These are phyloP conservation scores for Spergularia azorica DNA, from an alignment of 179 eudicot genomes.

Conservation along the genomic window DNA sequence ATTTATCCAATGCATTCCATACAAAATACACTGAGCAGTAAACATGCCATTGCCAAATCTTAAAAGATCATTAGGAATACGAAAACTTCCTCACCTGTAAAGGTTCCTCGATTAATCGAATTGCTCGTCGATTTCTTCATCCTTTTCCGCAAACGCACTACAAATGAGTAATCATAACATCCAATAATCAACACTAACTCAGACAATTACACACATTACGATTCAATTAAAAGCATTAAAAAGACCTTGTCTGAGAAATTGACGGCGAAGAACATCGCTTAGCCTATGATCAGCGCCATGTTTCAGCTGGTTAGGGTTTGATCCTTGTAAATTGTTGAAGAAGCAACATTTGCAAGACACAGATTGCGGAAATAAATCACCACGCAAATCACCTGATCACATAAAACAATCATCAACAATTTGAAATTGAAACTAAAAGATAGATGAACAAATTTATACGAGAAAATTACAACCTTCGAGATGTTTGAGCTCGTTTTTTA, in stretches of 20 bases:
- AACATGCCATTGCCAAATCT: neutral
- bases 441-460: neutral
- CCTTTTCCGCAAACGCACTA: conserved; percentile 71
- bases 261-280: conserved; percentile 66
- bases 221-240: neutral
- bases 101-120: conserved; percentile 22
- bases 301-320: conserved; percentile 37
- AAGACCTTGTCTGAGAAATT: conserved; percentile 92
- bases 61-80: neutral
- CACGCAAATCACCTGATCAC: conserved; percentile 47
- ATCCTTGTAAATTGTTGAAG: conserved; percentile 56
- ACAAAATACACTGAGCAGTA: neutral
- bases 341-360: conserved; percentile 89
- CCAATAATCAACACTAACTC: neutral
- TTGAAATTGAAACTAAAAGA: neutral
- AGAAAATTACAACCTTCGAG: conserved; percentile 54
- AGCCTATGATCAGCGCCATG: conserved; percentile 40
- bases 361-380: conserved; percentile 56
- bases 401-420: neutral
- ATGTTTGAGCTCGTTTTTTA: conserved; percentile 64
- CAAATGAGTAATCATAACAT: conserved; percentile 10
- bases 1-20: neutral
- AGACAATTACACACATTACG: no score
- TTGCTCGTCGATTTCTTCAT: conserved; percentile 40
- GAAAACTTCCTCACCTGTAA: conserved; percentile 46